Conservation (phyloP, 805 yeast genomes). For the Metschnikowia amazonensis region DNA sequence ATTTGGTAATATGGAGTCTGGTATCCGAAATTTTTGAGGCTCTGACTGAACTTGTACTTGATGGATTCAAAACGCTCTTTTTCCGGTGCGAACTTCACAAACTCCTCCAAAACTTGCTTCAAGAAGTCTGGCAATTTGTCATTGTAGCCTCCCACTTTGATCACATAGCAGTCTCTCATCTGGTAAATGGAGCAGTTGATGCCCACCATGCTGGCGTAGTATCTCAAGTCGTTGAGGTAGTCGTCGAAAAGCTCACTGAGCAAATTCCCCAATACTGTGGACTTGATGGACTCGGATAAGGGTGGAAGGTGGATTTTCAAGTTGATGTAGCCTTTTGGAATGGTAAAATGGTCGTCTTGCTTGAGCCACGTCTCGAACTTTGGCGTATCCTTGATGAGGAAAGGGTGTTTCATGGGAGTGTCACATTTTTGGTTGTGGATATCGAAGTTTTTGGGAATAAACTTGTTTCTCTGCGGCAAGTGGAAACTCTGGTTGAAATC, state of each 20-base stretch:
- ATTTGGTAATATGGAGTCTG: conserved; percentile 78
- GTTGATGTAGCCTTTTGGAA: conserved; percentile 77
- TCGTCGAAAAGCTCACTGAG: conserved; percentile 73
- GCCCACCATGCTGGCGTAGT: conserved; percentile 83
- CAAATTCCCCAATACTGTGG: conserved; percentile 55
- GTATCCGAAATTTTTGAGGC: conserved; percentile 63
- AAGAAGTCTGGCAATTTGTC: conserved; percentile 70
- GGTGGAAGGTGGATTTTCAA: conserved; percentile 64
- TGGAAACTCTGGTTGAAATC: conserved; percentile 35
- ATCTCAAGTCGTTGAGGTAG: conserved; percentile 67
- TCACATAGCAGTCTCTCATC: conserved; percentile 62
- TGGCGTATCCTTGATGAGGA: conserved; percentile 49
- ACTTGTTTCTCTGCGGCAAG: conserved; percentile 72
- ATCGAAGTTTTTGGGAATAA: conserved; percentile 74
- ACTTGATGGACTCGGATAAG: conserved; percentile 54
- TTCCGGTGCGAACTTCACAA: conserved; percentile 49
- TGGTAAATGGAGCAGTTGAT: conserved; percentile 53
- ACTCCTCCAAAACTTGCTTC: conserved; percentile 52
- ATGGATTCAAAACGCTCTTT: conserved; percentile 61
- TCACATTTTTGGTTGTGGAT: conserved; percentile 43
- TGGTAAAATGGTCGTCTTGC: conserved; percentile 82
- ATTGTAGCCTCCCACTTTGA: conserved; percentile 74
- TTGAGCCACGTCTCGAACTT: conserved; percentile 76
- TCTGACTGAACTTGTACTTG: conserved; percentile 60
- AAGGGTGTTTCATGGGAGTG: conserved; percentile 52